Conservation (phyloP, 2,329 filamentous ascomycete species). For the Xylaria arbuscula region DNA sequence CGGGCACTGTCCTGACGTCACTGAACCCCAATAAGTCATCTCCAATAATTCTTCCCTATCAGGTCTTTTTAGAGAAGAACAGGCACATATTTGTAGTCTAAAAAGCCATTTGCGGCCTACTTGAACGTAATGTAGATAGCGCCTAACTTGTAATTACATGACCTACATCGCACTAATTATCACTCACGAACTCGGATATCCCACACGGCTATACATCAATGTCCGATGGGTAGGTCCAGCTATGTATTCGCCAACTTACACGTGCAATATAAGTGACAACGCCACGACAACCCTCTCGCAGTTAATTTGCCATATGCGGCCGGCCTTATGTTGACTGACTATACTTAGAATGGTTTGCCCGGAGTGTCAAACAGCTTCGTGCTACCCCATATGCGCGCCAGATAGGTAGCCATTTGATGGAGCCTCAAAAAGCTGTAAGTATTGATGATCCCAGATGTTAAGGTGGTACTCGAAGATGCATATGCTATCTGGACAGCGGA, state of each 20-base stretch:
- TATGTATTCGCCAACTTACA: neutral
- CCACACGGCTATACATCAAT: constrained; percentile 6
- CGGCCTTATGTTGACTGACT: neutral
- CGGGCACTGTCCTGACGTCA: constrained; percentile 10
- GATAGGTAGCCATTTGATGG: neutral
- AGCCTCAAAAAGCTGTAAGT: constrained; percentile 2
- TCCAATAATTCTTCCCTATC: neutral
- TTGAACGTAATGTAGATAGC: neutral
- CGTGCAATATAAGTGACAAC: neutral
- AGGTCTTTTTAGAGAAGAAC: neutral
- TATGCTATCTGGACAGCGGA: too few relatives aligned
- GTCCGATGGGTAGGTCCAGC: neutral
- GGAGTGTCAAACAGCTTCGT: constrained; percentile 1
- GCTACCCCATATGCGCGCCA: neutral
- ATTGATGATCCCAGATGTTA: neutral
- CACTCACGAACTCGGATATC: neutral
- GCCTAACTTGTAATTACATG: neutral
- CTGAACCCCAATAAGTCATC: neutral
- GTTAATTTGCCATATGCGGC: neutral
- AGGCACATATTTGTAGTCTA: too few relatives aligned
- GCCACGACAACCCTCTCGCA: neutral
- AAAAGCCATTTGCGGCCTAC: neutral
- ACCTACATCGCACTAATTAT: neutral
- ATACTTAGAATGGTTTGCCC: neutral
- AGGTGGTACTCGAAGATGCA: neutral